Percentiles rank a stretch among this genome's conserved stretches.
These are phyloP conservation scores for Ceratobasidium sp. DNA, from an alignment of 1,284 basidiomycete species.

Conservation along the genomic window DNA sequence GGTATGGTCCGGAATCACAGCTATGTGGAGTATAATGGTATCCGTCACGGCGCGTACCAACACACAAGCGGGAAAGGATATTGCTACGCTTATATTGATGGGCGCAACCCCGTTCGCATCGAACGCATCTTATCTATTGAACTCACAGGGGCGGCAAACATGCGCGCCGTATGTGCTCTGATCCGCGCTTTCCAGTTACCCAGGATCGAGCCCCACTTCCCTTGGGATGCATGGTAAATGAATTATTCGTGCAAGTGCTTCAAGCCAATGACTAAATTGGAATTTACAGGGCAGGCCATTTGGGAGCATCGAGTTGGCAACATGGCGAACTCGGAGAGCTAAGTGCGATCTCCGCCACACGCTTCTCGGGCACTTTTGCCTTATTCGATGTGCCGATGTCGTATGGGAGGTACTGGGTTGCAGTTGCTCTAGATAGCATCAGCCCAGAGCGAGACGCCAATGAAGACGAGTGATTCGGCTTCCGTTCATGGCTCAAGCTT, in stretches of 20 bases:
- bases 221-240: slow-evolving; percentile 33
- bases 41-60: neutral
- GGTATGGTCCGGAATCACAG: slow-evolving; percentile 24
- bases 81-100: slow-evolving; percentile 28
- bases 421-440: slow-evolving; percentile 6
- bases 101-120: neutral
- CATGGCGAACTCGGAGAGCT: neutral
- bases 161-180: neutral
- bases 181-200: neutral
- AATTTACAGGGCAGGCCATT: neutral
- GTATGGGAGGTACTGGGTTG: slow-evolving; percentile 17
- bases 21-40: slow-evolving; percentile 31
- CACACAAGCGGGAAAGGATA: slow-evolving; percentile 36
- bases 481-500: too few species aligned
- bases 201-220: neutral
- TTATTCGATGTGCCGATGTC: slow-evolving; percentile 14
- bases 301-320: neutral
- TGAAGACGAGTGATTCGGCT: neutral
- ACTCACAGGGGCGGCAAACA: neutral
- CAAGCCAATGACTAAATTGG: too few species aligned
- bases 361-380: slow-evolving; percentile 13
- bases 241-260: too few species aligned
- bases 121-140: slow-evolving; percentile 21
- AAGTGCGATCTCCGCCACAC: neutral
- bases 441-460: neutral